Percentiles rank a stretch among this genome's conserved stretches.
Conservation (phyloP, 2,329 filamentous ascomycete genomes). For the Zopfia rhizophila region DNA sequence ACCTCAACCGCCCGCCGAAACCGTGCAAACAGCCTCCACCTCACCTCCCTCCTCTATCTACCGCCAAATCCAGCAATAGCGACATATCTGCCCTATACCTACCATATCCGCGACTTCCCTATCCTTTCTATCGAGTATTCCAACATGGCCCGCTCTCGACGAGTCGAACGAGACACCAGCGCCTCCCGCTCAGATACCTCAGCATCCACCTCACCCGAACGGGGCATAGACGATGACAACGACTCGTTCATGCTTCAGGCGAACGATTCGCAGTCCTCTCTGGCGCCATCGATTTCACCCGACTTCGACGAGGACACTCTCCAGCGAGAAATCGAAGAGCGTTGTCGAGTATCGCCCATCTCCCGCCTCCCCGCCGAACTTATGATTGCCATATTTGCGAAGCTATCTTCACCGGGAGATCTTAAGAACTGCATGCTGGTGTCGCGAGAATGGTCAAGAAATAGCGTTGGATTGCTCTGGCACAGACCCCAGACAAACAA, state of each 20-base stretch:
- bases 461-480: slow-evolving; percentile 93
- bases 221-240: slow-evolving; percentile 87
- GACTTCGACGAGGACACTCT: slow-evolving; percentile 78
- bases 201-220: slow-evolving; percentile 78
- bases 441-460: slow-evolving; percentile 92
- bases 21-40: not conserved
- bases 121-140: slow-evolving; percentile 6
- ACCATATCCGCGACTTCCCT: slow-evolving; percentile 1
- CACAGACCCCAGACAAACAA: slow-evolving; percentile 90
- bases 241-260: slow-evolving; percentile 85
- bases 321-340: slow-evolving; percentile 65
- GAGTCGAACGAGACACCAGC: slow-evolving; percentile 44
- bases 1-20: slow-evolving; percentile 14
- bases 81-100: slow-evolving; percentile 11
- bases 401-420: slow-evolving; percentile 79
- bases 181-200: slow-evolving; percentile 61
- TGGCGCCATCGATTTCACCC: slow-evolving; percentile 81
- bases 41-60: slow-evolving; percentile 3
- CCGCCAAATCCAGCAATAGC: slow-evolving; percentile 1
- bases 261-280: slow-evolving; percentile 93
- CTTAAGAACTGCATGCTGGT: slow-evolving; percentile 90
- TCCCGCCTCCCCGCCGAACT: slow-evolving; percentile 92
- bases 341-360: slow-evolving; percentile 79
- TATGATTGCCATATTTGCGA: slow-evolving; percentile 90
- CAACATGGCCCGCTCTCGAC: slow-evolving; percentile 46